Evolutionary conservation across 768 basidiomycete species (phyloP).

Genomic region (Porpolomopsis calyptriformis): DNA sequence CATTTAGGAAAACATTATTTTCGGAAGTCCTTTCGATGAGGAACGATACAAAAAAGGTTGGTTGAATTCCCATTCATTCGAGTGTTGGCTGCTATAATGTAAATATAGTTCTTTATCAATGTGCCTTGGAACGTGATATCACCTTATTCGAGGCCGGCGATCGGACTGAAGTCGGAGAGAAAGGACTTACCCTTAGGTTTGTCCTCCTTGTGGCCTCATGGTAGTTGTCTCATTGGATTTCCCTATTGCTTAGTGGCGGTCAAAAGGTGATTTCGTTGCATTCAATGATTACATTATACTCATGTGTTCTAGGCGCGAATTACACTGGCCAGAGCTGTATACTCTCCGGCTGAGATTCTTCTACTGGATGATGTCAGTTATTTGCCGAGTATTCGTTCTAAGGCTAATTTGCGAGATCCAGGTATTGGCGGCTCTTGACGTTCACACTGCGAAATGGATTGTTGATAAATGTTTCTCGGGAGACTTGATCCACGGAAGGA

Average conservation of each 20-base stretch:
- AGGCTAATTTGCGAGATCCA: background rate
- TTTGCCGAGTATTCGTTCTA: constrained; percentile 41
- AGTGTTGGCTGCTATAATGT: background rate
- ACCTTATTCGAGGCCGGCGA: constrained; percentile 60
- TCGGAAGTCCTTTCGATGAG: constrained; percentile 68
- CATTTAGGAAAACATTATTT: constrained; percentile 70
- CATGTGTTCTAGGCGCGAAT: constrained; percentile 33
- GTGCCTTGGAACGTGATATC: constrained; percentile 64
- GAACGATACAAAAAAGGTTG: constrained; percentile 55
- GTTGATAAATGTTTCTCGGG: constrained; percentile 72
- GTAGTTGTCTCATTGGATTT: background rate
- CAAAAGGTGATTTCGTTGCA: constrained; percentile 22
- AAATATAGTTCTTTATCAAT: constrained; percentile 50
- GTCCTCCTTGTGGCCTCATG: background rate
- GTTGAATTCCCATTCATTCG: background rate
- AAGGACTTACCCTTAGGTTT: constrained; percentile 43
- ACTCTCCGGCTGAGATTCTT: constrained; percentile 46
- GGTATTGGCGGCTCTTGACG: constrained; percentile 18
- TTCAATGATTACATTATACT: too few relatives aligned
- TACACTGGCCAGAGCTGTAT: constrained; percentile 36
- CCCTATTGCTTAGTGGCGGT: constrained; percentile 25
- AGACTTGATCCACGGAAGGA: constrained; percentile 65
- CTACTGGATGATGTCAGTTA: constrained; percentile 60
- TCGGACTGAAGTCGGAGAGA: constrained; percentile 61
- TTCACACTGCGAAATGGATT: constrained; percentile 74